These are phyloP conservation scores for Nakataea oryzae DNA, from an alignment of 2,329 filamentous ascomycete species.

Conservation along the genomic window DNA sequence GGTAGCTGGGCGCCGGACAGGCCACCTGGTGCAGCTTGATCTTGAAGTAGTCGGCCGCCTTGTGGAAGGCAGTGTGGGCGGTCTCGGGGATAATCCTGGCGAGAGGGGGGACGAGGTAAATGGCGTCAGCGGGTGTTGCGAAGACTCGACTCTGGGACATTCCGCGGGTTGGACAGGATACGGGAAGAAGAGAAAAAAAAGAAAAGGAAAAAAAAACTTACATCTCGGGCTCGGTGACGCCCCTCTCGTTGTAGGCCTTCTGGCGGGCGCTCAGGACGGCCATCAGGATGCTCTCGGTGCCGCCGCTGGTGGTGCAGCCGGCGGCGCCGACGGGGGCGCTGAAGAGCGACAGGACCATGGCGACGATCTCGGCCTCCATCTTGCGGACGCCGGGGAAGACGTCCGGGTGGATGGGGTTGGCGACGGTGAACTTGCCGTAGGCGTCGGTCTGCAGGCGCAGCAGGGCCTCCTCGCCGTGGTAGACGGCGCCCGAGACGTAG, in stretches of 20 bases:
- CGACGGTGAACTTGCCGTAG: constrained; percentile 86
- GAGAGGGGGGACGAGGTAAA: not conserved
- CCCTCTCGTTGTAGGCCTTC: constrained; percentile 75
- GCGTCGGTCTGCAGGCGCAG: constrained; percentile 82
- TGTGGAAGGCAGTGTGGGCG: constrained; percentile 91
- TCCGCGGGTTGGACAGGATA: too few species aligned
- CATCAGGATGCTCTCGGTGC: constrained; percentile 95
- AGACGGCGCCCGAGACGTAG: constrained; percentile 86
- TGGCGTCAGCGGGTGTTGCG: too few species aligned
- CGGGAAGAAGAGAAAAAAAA: too few species aligned
- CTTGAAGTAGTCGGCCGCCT: constrained; percentile 90
- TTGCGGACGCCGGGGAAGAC: constrained; percentile 96
- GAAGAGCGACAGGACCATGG: constrained; percentile 88
- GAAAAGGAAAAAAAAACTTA: constrained; percentile 28
- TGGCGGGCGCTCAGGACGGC: constrained; percentile 84
- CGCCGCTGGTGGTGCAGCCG: constrained; percentile 83
- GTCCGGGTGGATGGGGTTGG: constrained; percentile 95
- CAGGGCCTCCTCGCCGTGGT: constrained; percentile 80
- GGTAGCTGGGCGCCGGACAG: constrained; percentile 76
- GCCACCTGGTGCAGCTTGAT: constrained; percentile 87
- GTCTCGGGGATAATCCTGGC: constrained; percentile 83
- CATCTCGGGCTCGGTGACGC: constrained; percentile 92
- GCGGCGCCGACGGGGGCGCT: constrained; percentile 78
- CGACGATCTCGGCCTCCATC: constrained; percentile 97
- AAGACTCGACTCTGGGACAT: too few species aligned